Evolutionary conservation across 164 flowering plant genomes (phyloP).

Genomic region (Umbilicus rupestris): DNA sequence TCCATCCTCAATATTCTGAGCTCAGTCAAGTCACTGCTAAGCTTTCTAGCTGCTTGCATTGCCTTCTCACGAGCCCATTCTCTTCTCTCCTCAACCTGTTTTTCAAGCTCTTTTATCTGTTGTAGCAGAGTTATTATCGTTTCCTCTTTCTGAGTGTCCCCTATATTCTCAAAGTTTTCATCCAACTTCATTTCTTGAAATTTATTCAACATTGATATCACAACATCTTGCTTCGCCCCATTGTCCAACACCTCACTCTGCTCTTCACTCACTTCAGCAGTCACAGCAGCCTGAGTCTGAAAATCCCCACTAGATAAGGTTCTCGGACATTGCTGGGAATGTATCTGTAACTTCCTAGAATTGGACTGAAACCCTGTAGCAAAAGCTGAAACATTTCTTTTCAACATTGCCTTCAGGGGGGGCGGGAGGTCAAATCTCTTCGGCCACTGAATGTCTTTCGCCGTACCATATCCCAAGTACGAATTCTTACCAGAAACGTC

Average conservation of each 20-base stretch:
- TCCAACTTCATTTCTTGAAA: conserved; percentile 72
- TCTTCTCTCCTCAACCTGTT: conserved; percentile 69
- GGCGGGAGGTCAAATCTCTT: conserved; percentile 83
- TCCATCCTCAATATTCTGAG: conserved; percentile 81
- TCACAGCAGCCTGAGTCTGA: conserved; percentile 16
- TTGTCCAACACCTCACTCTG: conserved; percentile 29
- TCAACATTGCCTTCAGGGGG: conserved; percentile 61
- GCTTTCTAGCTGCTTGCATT: conserved; percentile 95
- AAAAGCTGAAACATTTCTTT: conserved; percentile 70
- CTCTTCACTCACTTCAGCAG: conserved; percentile 20
- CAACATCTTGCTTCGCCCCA: conserved; percentile 35
- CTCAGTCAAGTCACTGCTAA: conserved; percentile 78
- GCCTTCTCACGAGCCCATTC: conserved; percentile 99
- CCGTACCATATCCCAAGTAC: conserved; percentile 29
- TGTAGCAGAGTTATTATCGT: conserved; percentile 42
- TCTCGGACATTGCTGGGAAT: conserved; percentile 29
- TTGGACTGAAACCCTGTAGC: conserved; percentile 77
- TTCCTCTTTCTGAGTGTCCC: conserved; percentile 63
- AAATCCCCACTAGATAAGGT: conserved; percentile 22
- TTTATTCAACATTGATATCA: conserved; percentile 54
- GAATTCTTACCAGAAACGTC: too few species aligned
- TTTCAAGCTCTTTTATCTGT: conserved; percentile 75
- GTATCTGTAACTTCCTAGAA: conserved; percentile 39
- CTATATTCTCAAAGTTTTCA: conserved; percentile 43
- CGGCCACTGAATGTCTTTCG: conserved; percentile 61